These are phyloP conservation scores for Clavispora santaluciae DNA, from an alignment of 805 yeast species.

Conservation along the genomic window DNA sequence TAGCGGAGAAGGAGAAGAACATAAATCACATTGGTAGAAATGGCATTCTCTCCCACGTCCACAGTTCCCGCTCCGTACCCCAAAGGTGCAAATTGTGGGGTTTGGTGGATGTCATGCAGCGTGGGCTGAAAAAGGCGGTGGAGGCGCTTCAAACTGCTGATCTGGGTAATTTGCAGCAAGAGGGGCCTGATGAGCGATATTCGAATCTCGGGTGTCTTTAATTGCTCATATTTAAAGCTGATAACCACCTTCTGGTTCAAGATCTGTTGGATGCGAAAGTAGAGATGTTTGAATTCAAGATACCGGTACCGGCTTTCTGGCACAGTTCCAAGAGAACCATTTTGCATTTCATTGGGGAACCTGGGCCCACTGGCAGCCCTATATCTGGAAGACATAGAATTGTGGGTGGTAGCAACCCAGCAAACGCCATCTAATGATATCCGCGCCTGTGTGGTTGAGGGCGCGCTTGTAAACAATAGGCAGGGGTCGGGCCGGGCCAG, in stretches of 20 bases:
- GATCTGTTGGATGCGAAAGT: slow-evolving; percentile 38
- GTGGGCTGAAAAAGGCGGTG: slow-evolving; percentile 23
- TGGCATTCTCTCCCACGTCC: slow-evolving; percentile 11
- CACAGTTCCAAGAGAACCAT: neutral
- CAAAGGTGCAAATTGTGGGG: slow-evolving; percentile 19
- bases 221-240: slow-evolving; percentile 47
- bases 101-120: slow-evolving; percentile 5
- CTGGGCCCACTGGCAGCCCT: neutral
- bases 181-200: slow-evolving; percentile 45
- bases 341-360: neutral
- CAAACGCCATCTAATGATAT: neutral
- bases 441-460: neutral
- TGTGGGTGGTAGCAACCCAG: neutral
- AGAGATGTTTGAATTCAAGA: slow-evolving; percentile 35
- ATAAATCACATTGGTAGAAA: slow-evolving; percentile 25
- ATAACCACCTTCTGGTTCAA: slow-evolving; percentile 39
- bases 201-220: slow-evolving; percentile 47
- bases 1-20: slow-evolving; percentile 32
- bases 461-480: neutral
- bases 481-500: too few species aligned
- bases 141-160: slow-evolving; percentile 34
- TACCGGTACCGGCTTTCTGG: slow-evolving; percentile 16
- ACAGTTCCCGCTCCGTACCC: slow-evolving; percentile 10
- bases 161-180: slow-evolving; percentile 33
- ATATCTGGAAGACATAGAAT: slow-evolving; percentile 1